Evolutionary conservation across 176 grass and related monocot genomes (phyloP).

Genomic region (Eleusine coracana): DNA sequence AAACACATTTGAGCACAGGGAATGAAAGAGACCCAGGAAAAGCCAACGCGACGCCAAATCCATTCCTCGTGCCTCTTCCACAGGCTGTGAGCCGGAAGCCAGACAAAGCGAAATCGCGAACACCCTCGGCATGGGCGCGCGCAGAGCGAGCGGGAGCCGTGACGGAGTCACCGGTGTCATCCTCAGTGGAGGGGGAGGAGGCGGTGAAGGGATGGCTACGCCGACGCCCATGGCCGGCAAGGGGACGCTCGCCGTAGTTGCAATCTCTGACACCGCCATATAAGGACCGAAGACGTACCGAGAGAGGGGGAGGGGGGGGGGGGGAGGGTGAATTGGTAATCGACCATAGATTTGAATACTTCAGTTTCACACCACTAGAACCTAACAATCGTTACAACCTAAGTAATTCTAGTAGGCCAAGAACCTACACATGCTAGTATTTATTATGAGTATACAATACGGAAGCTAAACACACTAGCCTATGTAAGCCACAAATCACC

Average conservation of each 20-base stretch:
- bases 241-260: conserved; percentile 57
- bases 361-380: too few species aligned
- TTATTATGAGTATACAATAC: too few species aligned
- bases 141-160: conserved; percentile 39
- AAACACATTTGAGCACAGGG: conserved; percentile 16
- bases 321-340: too few species aligned
- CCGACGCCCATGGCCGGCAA: conserved; percentile 60
- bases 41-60: conserved; percentile 62
- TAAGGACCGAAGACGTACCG: too few species aligned
- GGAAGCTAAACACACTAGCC: too few species aligned
- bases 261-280: conserved; percentile 35
- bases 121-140: conserved; percentile 53
- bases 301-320: too few species aligned
- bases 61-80: conserved; percentile 42
- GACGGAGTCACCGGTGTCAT: conserved; percentile 44
- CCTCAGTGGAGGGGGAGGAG: neutral
- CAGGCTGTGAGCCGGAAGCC: conserved; percentile 45
- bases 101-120: conserved; percentile 38
- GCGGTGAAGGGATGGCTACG: conserved; percentile 53
- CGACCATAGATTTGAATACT: too few species aligned
- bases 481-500: too few species aligned
- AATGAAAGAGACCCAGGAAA: conserved; percentile 46
- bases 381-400: too few species aligned
- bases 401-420: too few species aligned
- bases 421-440: too few species aligned